These are phyloP conservation scores for Russula brevipes DNA, from an alignment of 768 basidiomycete genomes.

Conservation along the genomic window DNA sequence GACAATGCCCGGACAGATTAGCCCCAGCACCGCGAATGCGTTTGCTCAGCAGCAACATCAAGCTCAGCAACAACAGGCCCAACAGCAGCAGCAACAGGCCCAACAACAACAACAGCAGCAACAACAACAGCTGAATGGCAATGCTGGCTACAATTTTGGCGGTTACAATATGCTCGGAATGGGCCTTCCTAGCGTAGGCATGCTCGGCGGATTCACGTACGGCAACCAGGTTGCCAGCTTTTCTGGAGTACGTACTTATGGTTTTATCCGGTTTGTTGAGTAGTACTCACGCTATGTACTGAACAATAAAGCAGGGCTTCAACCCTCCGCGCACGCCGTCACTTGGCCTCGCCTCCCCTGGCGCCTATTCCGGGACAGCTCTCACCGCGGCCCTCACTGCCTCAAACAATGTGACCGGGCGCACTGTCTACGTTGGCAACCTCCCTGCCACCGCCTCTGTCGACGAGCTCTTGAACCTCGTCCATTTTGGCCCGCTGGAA, in stretches of 20 bases:
- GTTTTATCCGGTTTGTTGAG: constrained; percentile 2
- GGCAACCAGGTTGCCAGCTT: constrained; percentile 64
- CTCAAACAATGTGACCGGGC: constrained; percentile 56
- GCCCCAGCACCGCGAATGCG: constrained; percentile 56
- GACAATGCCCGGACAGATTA: constrained; percentile 56
- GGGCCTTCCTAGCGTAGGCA: constrained; percentile 69
- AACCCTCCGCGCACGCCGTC: constrained; percentile 60
- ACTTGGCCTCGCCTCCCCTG: constrained; percentile 60
- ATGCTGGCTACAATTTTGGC: constrained; percentile 53
- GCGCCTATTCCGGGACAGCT: constrained; percentile 74
- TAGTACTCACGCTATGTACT: not conserved
- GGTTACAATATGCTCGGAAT: constrained; percentile 77
- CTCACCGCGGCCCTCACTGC: constrained; percentile 65
- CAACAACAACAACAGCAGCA: constrained; percentile 36
- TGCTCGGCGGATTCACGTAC: constrained; percentile 69
- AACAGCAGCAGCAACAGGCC: constrained; percentile 38
- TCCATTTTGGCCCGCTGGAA: constrained; percentile 96
- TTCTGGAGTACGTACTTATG: constrained; percentile 47
- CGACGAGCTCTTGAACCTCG: constrained; percentile 95
- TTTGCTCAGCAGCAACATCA: constrained; percentile 49
- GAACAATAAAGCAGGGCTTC: constrained; percentile 36
- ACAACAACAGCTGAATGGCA: constrained; percentile 26
- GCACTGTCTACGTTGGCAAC: constrained; percentile 97
- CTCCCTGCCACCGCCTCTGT: constrained; percentile 93
- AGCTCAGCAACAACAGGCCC: constrained; percentile 36